Percentiles rank a stretch among this genome's conserved stretches.
phyloP scores from a whole-genome alignment of 305 asterid species.

The Fraxinus ornus region DNA sequence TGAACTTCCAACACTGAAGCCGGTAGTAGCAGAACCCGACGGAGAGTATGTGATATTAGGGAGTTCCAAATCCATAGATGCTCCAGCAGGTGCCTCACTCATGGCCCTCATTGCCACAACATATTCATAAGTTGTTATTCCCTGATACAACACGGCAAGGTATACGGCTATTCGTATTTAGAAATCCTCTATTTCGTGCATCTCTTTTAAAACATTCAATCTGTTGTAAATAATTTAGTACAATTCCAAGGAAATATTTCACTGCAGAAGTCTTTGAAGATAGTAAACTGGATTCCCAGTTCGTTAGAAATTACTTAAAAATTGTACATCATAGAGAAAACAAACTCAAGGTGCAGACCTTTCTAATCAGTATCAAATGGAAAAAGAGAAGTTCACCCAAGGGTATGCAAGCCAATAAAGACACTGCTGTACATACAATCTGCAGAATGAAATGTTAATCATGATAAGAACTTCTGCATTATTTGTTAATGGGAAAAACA shows the following conservation, averaged over 20 bases:
- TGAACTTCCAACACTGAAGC: conserved; percentile 96
- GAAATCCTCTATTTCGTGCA: background rate
- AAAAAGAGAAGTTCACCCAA: conserved; percentile 96
- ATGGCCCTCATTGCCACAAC: conserved; percentile 98
- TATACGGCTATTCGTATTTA: background rate
- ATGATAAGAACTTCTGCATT: conserved; percentile 7
- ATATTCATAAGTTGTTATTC: conserved; percentile 89
- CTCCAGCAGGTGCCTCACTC: conserved; percentile 91
- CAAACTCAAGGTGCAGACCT: conserved; percentile 46
- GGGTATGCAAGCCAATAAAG: conserved; percentile 86
- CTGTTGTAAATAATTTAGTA: background rate
- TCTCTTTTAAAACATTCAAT: background rate
- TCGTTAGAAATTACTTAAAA: background rate
- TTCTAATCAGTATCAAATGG: conserved; percentile 87
- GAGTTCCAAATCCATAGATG: conserved; percentile 72
- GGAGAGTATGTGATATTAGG: conserved; percentile 78
- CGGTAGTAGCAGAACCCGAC: conserved; percentile 90
- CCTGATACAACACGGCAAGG: conserved; percentile 45
- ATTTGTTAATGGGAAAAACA: conserved; percentile 11
- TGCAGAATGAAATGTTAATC: conserved; percentile 36
- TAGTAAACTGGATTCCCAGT: background rate
- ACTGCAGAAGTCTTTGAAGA: background rate
- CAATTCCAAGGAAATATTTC: background rate
- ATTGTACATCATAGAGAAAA: conserved; percentile 3
- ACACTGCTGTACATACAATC: conserved; percentile 87